Evolutionary conservation across 2,329 filamentous ascomycete species (phyloP).

Genomic region (Albophoma yamanashiensis): DNA sequence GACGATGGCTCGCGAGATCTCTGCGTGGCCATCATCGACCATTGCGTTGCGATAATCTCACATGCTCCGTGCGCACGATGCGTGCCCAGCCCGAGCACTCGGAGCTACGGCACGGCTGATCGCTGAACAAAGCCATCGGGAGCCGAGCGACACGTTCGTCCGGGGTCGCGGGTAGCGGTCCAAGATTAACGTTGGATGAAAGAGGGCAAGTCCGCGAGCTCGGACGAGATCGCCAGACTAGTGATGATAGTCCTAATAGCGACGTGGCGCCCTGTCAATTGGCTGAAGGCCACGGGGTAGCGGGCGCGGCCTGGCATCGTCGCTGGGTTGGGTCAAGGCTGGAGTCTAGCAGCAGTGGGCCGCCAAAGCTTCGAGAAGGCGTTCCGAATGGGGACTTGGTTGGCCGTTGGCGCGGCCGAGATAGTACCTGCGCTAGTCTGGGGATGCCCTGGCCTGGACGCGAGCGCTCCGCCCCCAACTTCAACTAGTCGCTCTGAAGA

Average conservation of each 20-base stretch:
- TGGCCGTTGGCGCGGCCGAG: neutral
- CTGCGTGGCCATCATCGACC: neutral
- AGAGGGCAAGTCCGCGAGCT: neutral
- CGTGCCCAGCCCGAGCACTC: neutral
- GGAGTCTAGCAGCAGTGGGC: neutral
- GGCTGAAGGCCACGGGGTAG: neutral
- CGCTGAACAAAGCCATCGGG: neutral
- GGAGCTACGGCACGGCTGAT: neutral
- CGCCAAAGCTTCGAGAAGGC: neutral
- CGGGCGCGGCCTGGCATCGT: neutral
- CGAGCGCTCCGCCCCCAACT: neutral
- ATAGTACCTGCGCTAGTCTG: slow-evolving; percentile 8
- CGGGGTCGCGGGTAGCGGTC: neutral
- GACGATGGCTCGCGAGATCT: neutral
- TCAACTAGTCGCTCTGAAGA: neutral
- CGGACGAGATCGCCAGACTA: neutral
- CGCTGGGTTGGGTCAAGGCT: neutral
- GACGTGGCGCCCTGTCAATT: neutral
- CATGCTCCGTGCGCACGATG: neutral
- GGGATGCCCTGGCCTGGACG: slow-evolving; percentile 4
- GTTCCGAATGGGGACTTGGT: neutral
- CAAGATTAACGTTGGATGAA: neutral
- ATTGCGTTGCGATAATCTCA: neutral
- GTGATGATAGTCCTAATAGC: neutral
- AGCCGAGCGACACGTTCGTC: neutral